Evolutionary conservation across 805 yeast species (phyloP), one percentile per base, ranked within the genome.

Genomic region (Jamesozyma spencerorum): DNA sequence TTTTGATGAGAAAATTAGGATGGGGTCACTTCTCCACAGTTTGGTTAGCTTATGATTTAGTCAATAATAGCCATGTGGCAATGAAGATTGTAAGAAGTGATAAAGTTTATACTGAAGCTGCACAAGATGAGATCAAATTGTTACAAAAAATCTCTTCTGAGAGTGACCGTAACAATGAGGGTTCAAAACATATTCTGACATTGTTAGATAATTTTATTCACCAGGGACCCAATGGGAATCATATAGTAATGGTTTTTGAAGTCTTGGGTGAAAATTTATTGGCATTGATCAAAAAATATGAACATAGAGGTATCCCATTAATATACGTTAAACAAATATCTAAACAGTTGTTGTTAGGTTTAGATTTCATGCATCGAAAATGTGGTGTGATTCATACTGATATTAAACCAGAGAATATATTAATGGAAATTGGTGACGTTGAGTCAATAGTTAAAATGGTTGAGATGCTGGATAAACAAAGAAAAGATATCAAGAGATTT

Each of bases 21-120:
- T 92, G 99, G 99, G 99, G 99, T 28, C 97, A 92, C 63, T 92
- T 92, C 58, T 81, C 94, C 20, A 92, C 95, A 1, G 97, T 85
- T 18, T 88, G 96, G 97, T 68, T 85, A 22, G 97, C 96, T 4
- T 72, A 65, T 45, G 80, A 76, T 43, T 64, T 68, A 39, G 41
- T 42, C 12, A 66, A 69, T 41, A 70, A 74, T 44, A 65, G 74
- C 36, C 95, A 84, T 57, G 97, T 92, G 18, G 98, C 98, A 1
- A 74, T 92, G 72, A 92, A 92, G 60, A 81, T 92, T 50, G 97
- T 92, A 19, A 73, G 96, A 47, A 81, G 94, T 51, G 95, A 96
- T 13, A 75, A 76, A 40, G 88, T 85, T 49, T 92, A 90, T 58
- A 78, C 95, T 2, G 96, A 85, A 54, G 88, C 97, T 1, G 97